Evolutionary conservation across 139 green algal species (phyloP).

Genomic region (Tetraselmis chui): DNA sequence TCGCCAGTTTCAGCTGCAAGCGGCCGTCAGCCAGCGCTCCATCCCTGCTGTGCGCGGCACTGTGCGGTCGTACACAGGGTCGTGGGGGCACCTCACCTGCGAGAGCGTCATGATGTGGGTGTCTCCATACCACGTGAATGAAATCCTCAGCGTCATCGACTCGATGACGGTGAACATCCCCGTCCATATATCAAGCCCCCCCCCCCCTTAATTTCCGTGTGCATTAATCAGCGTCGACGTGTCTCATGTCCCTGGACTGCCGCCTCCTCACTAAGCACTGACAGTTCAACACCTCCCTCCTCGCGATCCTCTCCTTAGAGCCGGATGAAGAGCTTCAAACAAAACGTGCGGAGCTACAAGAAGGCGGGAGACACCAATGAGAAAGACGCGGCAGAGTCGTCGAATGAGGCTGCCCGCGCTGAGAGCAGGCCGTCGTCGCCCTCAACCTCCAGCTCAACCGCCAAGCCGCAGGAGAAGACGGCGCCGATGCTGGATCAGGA

Average conservation of each 20-base stretch:
- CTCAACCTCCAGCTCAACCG: neutral
- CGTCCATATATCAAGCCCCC: no score
- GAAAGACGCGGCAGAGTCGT: no score
- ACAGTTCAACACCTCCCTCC: no score
- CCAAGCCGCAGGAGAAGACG: neutral
- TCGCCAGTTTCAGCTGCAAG: neutral
- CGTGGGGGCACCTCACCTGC: neutral
- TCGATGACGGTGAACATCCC: neutral
- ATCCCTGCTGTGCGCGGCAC: neutral
- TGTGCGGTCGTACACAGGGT: neutral
- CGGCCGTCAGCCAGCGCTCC: neutral
- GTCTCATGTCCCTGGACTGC: no score
- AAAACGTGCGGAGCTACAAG: neutral
- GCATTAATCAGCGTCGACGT: no score
- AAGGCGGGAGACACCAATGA: neutral
- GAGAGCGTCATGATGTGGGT: neutral
- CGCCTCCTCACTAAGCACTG: no score
- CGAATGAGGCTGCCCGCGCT: no score
- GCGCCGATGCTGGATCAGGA: neutral
- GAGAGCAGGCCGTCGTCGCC: no score
- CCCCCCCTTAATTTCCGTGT: no score
- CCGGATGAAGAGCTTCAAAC: neutral
- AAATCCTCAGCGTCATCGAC: neutral
- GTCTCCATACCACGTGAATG: neutral
- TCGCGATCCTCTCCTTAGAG: neutral